A percentile compares a stretch with the other conserved stretches of the same genome.
Evolutionary conservation across 495 filamentous ascomycete species (phyloP).

Genomic region (Acidiella bohemica): DNA sequence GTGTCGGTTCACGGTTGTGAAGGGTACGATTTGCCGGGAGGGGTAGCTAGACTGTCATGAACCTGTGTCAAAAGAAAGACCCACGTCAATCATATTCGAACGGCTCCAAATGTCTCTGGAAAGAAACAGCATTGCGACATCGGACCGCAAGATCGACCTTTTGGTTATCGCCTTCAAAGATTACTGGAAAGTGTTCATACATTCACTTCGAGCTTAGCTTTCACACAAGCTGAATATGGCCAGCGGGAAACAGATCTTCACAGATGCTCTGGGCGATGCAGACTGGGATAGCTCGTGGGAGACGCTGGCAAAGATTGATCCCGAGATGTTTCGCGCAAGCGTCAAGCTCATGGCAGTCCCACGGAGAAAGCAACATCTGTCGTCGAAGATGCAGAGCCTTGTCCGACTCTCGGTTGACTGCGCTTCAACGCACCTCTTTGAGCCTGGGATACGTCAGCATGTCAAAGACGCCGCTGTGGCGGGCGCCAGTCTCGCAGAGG

Average conservation of each 20-base stretch:
- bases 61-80: no score
- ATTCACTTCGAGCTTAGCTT: no score
- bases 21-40: no score
- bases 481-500: conserved; percentile 30
- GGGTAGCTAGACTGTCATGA: no score
- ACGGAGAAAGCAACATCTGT: conserved; percentile 25
- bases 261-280: conserved; percentile 2
- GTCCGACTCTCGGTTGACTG: conserved; percentile 30
- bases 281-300: neutral
- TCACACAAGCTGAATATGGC: no score
- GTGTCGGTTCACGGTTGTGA: no score
- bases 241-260: conserved; percentile 7
- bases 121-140: no score
- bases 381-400: conserved; percentile 31
- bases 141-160: no score
- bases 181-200: no score
- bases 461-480: conserved; percentile 21
- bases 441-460: conserved; percentile 28
- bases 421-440: conserved; percentile 31
- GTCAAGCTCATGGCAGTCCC: conserved; percentile 22
- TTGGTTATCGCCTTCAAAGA: no score
- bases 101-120: no score
- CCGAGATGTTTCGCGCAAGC: conserved; percentile 27
- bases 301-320: conserved; percentile 23
- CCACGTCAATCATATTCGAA: no score